These are phyloP conservation scores for Fraxinus sp. DNA, from an alignment of 305 asterid species.

Conservation along the genomic window DNA sequence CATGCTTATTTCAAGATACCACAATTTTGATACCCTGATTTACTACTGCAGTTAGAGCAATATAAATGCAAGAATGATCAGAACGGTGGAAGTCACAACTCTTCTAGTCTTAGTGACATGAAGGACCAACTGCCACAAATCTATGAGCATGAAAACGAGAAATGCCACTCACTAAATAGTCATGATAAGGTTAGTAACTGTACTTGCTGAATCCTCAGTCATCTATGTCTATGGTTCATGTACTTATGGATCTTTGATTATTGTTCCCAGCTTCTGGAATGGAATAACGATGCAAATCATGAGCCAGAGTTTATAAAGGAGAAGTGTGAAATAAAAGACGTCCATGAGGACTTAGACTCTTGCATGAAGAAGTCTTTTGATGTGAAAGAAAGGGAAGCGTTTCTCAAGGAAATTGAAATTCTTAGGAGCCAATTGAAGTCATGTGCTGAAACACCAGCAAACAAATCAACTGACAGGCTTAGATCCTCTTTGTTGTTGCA, in stretches of 20 bases:
- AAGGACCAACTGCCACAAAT: constrained; percentile 43
- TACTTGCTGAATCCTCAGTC: background rate
- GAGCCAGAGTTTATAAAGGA: constrained; percentile 54
- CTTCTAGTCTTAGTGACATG: constrained; percentile 29
- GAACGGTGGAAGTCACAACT: constrained; percentile 24
- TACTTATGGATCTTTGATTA: background rate
- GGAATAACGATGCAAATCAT: constrained; percentile 40
- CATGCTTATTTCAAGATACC: constrained; percentile 17
- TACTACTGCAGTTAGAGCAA: constrained; percentile 53
- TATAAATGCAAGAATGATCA: constrained; percentile 39
- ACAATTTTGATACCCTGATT: constrained; percentile 1
- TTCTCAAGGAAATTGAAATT: constrained; percentile 63
- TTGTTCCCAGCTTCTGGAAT: constrained; percentile 54
- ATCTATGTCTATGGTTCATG: background rate
- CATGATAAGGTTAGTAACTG: constrained; percentile 39
- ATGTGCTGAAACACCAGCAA: constrained; percentile 44
- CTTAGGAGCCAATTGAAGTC: constrained; percentile 54
- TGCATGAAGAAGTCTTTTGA: constrained; percentile 34
- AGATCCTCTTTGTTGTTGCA: constrained; percentile 78
- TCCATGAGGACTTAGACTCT: constrained; percentile 31
- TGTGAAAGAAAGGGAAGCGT: constrained; percentile 59
- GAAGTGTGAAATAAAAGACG: constrained; percentile 52
- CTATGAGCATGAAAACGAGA: constrained; percentile 39
- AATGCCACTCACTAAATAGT: constrained; percentile 26
- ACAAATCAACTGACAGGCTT: constrained; percentile 62